phyloP scores from a whole-genome alignment of 768 basidiomycete species.

The Kwoniella sp. region DNA sequence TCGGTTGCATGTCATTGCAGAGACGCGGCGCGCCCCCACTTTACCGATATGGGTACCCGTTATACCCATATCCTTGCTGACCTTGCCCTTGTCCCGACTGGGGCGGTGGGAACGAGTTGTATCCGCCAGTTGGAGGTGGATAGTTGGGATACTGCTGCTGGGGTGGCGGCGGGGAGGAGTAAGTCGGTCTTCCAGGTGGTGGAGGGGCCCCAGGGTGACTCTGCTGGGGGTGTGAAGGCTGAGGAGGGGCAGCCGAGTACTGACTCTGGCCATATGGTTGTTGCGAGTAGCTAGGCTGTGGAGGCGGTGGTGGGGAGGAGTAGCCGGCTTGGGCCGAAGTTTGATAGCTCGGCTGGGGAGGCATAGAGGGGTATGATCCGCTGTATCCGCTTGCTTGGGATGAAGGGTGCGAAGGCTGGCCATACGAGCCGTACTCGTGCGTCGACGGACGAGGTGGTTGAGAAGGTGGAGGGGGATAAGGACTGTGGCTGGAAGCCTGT shows the following conservation, averaged over 20 bases:
- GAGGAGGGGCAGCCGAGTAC: constrained; percentile 1
- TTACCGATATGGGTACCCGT: constrained; percentile 23
- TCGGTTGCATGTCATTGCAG: too few species aligned
- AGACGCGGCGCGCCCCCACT: too few species aligned
- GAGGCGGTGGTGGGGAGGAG: constrained; percentile 7
- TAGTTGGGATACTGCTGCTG: constrained; percentile 21
- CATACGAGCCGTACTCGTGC: constrained; percentile 13
- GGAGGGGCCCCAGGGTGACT: constrained; percentile 5
- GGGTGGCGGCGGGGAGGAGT: constrained; percentile 17
- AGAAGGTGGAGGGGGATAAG: constrained; percentile 57
- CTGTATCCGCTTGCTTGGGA: not conserved
- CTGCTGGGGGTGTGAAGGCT: constrained; percentile 8
- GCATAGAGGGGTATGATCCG: constrained; percentile 11
- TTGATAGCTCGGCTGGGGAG: not conserved
- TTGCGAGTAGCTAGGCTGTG: constrained; percentile 6
- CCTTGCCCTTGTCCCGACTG: constrained; percentile 4
- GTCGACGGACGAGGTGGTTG: not conserved
- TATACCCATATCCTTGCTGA: constrained; percentile 11
- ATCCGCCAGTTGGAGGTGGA: constrained; percentile 19
- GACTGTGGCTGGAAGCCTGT: constrained; percentile 27
- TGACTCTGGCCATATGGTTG: constrained; percentile 5
- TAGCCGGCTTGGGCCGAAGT: constrained; percentile 1
- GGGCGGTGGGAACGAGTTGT: constrained; percentile 11
- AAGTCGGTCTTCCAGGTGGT: constrained; percentile 10
- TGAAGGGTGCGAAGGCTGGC: not conserved